These are phyloP conservation scores for Trypanosoma scelopori DNA, from an alignment of 208 protist species.

Conservation along the genomic window DNA sequence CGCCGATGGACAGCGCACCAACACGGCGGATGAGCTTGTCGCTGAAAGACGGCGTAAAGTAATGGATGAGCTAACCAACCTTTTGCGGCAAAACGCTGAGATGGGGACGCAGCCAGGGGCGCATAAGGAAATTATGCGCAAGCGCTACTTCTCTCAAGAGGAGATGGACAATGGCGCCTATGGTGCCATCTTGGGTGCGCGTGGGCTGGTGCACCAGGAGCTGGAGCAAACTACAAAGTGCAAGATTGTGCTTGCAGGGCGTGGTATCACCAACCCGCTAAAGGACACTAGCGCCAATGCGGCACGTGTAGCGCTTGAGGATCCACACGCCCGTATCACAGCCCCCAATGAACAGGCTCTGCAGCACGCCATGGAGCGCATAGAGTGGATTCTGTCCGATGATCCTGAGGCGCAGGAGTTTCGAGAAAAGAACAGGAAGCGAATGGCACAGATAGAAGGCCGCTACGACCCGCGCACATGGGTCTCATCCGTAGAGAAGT, in stretches of 20 bases:
- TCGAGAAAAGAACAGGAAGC: slow-evolving; percentile 86
- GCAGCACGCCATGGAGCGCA: slow-evolving; percentile 79
- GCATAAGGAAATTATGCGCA: slow-evolving; percentile 81
- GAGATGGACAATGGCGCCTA: slow-evolving; percentile 87
- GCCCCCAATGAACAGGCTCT: slow-evolving; percentile 85
- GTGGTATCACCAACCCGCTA: slow-evolving; percentile 89
- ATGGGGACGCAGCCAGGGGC: slow-evolving; percentile 41
- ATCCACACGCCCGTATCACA: slow-evolving; percentile 90
- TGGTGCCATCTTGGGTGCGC: slow-evolving; percentile 88
- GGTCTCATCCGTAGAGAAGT: slow-evolving; percentile 54
- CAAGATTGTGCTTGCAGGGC: slow-evolving; percentile 89
- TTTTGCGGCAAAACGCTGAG: slow-evolving; percentile 62
- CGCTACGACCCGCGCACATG: slow-evolving; percentile 89
- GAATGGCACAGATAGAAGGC: slow-evolving; percentile 89
- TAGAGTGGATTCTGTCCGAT: slow-evolving; percentile 93
- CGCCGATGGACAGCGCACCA: slow-evolving; percentile 70
- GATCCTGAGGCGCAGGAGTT: slow-evolving; percentile 87
- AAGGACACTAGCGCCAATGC: slow-evolving; percentile 85
- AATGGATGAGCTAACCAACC: slow-evolving; percentile 72
- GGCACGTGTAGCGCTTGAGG: slow-evolving; percentile 70
- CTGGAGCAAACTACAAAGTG: slow-evolving; percentile 86
- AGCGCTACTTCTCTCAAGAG: slow-evolving; percentile 84
- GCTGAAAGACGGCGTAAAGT: slow-evolving; percentile 61
- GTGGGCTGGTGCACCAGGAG: slow-evolving; percentile 87
- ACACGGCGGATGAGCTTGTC: slow-evolving; percentile 74